Evolutionary conservation across 331 rosid genomes (phyloP), one percentile per base, ranked within the genome.

Genomic region (Ulmus americana): DNA sequence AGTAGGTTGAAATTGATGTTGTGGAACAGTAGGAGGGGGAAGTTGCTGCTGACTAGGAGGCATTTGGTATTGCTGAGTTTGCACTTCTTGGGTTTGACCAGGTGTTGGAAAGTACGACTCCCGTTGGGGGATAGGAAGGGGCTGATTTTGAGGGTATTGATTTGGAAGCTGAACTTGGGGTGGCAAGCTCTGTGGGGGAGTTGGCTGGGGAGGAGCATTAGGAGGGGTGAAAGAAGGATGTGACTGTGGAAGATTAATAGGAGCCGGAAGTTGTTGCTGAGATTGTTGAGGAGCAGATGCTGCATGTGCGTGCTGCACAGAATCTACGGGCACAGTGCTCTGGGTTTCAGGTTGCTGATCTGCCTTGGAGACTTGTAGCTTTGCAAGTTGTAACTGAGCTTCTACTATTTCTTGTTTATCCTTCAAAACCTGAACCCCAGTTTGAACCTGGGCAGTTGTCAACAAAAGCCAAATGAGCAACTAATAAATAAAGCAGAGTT

Each of bases 121-220:
- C 59, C 80, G 80, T 66, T 79, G 96, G 72, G 85, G 83, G 60
- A 57, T 77, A 44, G 87, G 49, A 63, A 85, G 77, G 66, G 77
- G 68, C 83, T 75, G 96, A 78, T 64, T 84, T 61, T 76, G 97
- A 66, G 95, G 52, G 69, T 75, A 79, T 64, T 87, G 97, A 68
- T 59, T 82, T 50, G 88, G 81, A 63, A 40, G 85, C 55, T 81
- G 92, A 83, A 63, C 68, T 50, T 75, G 68, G 69, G 81, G 81
- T 10, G 81, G 83, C 73, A 77, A 53, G 67, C 59, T 79, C 59
- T 77, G 95, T 70, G 79, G 97, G 56, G 83, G 69, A 6, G 79
- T 76, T 57, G 70, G 79, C 50, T 79, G 95, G 44, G 82, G 82
- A 67, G 96, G 85, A 60, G 91, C 85, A 71, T 88, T 85, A n/a